Evolutionary conservation across 768 basidiomycete species (phyloP), one percentile per base, ranked within the genome.

Genomic region (Leccinum disarticulatum): DNA sequence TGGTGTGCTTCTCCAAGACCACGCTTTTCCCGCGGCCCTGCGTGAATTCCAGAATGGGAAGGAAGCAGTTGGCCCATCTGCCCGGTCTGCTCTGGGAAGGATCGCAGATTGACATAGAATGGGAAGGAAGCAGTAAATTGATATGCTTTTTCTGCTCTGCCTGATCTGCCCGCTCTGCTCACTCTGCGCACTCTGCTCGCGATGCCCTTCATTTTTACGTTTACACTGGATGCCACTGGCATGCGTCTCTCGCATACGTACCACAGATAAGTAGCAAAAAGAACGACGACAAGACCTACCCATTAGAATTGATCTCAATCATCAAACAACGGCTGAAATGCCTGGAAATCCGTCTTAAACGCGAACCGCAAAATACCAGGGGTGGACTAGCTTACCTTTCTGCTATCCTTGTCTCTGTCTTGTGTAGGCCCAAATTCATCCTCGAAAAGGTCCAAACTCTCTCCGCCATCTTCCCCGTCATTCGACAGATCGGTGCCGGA

Each of bases 391-490:
- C 64, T 54, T 33, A 72, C 73, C 70, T 73, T 74, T 50, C 33
- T 64, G 22, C 61, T 62, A 38, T 69, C 67, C 14, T 52, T 62
- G 13, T 60, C 61, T 6, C 52, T 62, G 7, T 69, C 71, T 56
- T 74, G 73, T 27, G 73, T 76, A 13, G 73, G 73, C 19, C 65
- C 71, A 57, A 74, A 66, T 27, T 73, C 74, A 22, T 76, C 73
- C 47, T 70, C 74, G 41, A 74, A 64, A 22, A 74, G 59, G 38
- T 73, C 70, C 52, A 74, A 52, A 48, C 68, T 71, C 17, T 66
- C 69, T n/a, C 59, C 48, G 11, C 60, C 58, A 17, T 64, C 67
- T 19, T n/a, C 60, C 27, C 25, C 19, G 15, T 53, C 56, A 13
- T 61, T 54, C 30, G 52, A 54, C 38, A 55, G 35, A 28, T 6